A percentile compares a stretch with the other conserved stretches of the same genome.
Conservation (phyloP, 257 asterid genomes). For the Jasminum sambac region DNA sequence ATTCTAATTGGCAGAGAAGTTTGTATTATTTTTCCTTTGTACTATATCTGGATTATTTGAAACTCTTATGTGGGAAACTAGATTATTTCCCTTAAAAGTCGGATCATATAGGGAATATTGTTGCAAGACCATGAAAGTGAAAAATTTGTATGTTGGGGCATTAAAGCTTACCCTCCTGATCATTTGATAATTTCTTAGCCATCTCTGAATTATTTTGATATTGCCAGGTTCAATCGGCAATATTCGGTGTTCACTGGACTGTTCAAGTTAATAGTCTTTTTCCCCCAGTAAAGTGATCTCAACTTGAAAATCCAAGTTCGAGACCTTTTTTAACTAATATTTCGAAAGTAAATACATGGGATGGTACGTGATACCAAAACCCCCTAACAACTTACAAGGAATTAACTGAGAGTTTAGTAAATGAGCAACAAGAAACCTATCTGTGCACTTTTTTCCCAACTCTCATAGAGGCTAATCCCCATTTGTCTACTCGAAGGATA, state of each 20-base stretch:
- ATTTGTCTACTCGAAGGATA: too few species aligned
- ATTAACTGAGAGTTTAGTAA: too few species aligned
- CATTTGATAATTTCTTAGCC: neutral
- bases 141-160: neutral
- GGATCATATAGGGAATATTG: neutral
- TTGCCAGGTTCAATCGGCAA: neutral
- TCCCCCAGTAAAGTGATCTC: too few species aligned
- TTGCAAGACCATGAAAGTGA: neutral
- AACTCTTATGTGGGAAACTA: constrained; percentile 13
- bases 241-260: neutral
- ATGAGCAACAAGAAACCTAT: too few species aligned
- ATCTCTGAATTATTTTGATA: neutral
- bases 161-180: neutral
- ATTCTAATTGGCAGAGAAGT: neutral
- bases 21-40: constrained; percentile 1
- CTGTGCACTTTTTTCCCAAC: too few species aligned
- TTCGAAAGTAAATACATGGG: too few species aligned
- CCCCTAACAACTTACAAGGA: too few species aligned
- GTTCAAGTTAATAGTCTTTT: neutral
- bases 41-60: neutral
- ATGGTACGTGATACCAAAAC: too few species aligned
- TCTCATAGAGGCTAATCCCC: too few species aligned
- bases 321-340: too few species aligned
- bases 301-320: too few species aligned
- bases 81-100: constrained; percentile 8